These are phyloP conservation scores for Phylloporus arenicola DNA, from an alignment of 768 basidiomycete species.

Conservation along the genomic window DNA sequence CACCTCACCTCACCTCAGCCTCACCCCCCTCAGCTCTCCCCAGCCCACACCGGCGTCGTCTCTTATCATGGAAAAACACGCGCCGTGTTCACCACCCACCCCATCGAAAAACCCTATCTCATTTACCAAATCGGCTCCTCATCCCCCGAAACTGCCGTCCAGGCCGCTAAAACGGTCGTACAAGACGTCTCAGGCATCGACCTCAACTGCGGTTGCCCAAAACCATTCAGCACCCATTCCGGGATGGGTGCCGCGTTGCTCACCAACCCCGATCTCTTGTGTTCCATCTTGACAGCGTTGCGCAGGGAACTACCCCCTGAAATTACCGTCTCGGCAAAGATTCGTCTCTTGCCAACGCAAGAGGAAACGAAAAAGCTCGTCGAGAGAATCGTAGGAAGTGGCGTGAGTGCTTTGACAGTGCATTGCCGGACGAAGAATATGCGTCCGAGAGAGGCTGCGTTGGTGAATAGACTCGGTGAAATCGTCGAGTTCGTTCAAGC, in stretches of 20 bases:
- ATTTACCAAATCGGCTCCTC: conserved; percentile 95
- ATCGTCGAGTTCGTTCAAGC: conserved; percentile 81
- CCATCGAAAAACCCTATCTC: conserved; percentile 88
- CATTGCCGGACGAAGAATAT: conserved; percentile 93
- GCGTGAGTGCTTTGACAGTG: conserved; percentile 84
- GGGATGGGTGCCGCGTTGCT: conserved; percentile 98
- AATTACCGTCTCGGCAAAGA: conserved; percentile 91
- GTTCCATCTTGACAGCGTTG: conserved; percentile 79
- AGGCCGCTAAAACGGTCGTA: conserved; percentile 83
- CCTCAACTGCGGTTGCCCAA: conserved; percentile 97
- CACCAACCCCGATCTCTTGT: conserved; percentile 85
- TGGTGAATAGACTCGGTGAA: conserved; percentile 72
- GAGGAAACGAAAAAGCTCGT: conserved; percentile 90
- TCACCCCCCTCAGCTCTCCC: conserved; percentile 1
- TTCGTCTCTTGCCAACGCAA: conserved; percentile 79
- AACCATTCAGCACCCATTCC: conserved; percentile 87
- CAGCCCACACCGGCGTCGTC: conserved; percentile 82
- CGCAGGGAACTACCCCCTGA: conserved; percentile 65
- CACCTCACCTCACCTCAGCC: conserved; percentile 2
- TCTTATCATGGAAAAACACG: conserved; percentile 80
- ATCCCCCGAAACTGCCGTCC: conserved; percentile 83
- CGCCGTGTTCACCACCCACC: conserved; percentile 89
- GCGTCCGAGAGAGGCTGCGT: conserved; percentile 76
- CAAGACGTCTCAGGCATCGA: conserved; percentile 92
- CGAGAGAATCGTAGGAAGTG: conserved; percentile 79